Percentiles rank a stretch among this genome's conserved stretches.
Evolutionary conservation across 768 basidiomycete species (phyloP).

Genomic region (Ramaria rubella): DNA sequence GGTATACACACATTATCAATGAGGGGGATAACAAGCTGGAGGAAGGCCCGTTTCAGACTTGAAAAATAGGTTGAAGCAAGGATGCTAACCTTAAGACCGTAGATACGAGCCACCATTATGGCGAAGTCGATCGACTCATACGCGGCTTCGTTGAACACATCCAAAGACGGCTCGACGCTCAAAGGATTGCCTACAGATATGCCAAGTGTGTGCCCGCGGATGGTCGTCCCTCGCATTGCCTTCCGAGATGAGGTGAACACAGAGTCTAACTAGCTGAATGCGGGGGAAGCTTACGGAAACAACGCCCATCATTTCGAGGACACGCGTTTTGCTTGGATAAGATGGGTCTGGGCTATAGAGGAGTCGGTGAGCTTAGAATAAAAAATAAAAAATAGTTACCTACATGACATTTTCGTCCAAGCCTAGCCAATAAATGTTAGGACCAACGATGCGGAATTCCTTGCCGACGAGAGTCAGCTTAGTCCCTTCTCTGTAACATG

Average conservation of each 20-base stretch:
- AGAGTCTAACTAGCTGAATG: constrained; percentile 4
- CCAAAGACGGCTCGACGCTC: constrained; percentile 23
- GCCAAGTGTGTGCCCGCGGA: constrained; percentile 27
- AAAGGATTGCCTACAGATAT: constrained; percentile 23
- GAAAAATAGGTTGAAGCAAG: not conserved
- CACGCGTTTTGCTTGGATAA: constrained; percentile 19
- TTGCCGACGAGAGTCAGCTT: constrained; percentile 6
- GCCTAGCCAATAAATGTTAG: constrained; percentile 28
- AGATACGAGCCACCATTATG: constrained; percentile 19
- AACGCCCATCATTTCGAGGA: constrained; percentile 22
- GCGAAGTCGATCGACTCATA: constrained; percentile 27
- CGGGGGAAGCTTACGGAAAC: constrained; percentile 12
- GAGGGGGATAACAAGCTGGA: constrained; percentile 13
- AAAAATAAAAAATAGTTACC: not conserved
- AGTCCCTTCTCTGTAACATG: constrained; percentile 1
- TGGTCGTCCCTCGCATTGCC: constrained; percentile 19
- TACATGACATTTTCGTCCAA: constrained; percentile 27
- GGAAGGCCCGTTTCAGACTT: not conserved
- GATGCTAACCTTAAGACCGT: constrained; percentile 16
- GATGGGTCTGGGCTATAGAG: constrained; percentile 13
- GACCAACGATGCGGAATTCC: constrained; percentile 10
- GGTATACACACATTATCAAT: constrained; percentile 12
- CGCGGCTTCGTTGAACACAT: constrained; percentile 21
- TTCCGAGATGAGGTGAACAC: constrained; percentile 9
- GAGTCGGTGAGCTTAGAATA: not conserved